A percentile compares a stretch with the other conserved stretches of the same genome.
phyloP scores from a whole-genome alignment of 2,329 filamentous ascomycete genomes.

The Ophiostoma populinum region DNA sequence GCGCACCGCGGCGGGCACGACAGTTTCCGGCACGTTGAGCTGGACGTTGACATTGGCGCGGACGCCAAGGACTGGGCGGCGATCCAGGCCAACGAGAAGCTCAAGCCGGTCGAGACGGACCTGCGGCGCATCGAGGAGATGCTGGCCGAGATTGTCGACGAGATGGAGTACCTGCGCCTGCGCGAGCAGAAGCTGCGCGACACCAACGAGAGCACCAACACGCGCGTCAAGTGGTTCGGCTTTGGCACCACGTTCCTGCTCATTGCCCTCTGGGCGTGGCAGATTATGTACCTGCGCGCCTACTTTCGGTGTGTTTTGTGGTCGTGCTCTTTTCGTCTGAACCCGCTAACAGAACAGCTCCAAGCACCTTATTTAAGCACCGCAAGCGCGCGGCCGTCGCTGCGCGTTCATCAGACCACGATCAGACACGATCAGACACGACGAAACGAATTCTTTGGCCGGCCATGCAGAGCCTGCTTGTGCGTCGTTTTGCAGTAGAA shows the following conservation, averaged over 20 bases:
- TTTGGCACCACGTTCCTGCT: conserved; percentile 85
- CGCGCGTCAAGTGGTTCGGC: conserved; percentile 96
- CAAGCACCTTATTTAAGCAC: conserved; percentile 54
- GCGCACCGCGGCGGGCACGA: conserved; percentile 23
- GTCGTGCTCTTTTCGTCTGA: background rate
- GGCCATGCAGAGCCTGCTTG: too few relatives aligned
- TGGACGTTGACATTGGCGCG: conserved; percentile 90
- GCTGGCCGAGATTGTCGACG: conserved; percentile 68
- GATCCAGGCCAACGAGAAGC: conserved; percentile 90
- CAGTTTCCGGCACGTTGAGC: conserved; percentile 59
- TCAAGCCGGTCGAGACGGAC: conserved; percentile 92
- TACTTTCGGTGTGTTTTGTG: conserved; percentile 58
- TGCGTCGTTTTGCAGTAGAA: too few relatives aligned
- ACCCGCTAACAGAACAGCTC: conserved; percentile 26
- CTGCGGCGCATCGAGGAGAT: conserved; percentile 84
- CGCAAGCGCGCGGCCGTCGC: too few relatives aligned
- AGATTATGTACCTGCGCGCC: conserved; percentile 90
- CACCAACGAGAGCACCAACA: conserved; percentile 99
- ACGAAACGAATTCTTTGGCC: too few relatives aligned
- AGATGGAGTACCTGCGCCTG: conserved; percentile 88
- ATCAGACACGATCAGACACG: too few relatives aligned
- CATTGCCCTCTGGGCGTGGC: conserved; percentile 80
- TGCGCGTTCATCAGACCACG: too few relatives aligned
- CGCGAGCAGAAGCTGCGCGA: conserved; percentile 93
- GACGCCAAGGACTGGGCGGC: conserved; percentile 97